These are phyloP conservation scores for Amaranthus palmeri DNA, from an alignment of 148 eudicot genomes.

Conservation along the genomic window DNA sequence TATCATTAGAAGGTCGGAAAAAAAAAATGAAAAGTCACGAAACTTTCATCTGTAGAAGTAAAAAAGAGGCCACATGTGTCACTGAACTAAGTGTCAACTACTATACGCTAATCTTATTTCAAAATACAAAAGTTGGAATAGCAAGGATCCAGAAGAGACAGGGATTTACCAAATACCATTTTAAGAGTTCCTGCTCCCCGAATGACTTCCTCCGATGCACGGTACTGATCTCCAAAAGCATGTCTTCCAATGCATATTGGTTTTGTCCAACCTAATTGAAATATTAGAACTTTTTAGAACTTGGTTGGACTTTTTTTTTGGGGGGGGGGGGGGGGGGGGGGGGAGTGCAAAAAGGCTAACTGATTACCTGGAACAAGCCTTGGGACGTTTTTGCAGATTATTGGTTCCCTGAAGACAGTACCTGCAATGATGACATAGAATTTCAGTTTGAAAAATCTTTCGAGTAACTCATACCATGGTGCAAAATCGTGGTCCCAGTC, in stretches of 20 bases:
- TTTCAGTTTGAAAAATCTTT: neutral
- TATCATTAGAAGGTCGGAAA: neutral
- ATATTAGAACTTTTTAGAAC: neutral
- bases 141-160: neutral
- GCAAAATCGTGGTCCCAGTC: no score
- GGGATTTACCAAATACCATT: constrained; percentile 65
- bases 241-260: constrained; percentile 96
- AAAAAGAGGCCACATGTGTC: neutral
- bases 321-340: no score
- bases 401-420: constrained; percentile 89
- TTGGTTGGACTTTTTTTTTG: no score
- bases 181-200: constrained; percentile 88
- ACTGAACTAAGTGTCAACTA: neutral
- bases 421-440: constrained; percentile 32
- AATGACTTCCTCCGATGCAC: constrained; percentile 77
- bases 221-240: constrained; percentile 95
- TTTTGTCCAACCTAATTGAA: constrained; percentile 60
- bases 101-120: neutral
- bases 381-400: constrained; percentile 76
- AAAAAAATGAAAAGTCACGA: neutral
- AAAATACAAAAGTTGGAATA: neutral
- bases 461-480: neutral
- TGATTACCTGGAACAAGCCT: constrained; percentile 51
- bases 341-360: neutral
- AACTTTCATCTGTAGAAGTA: no score